Evolutionary conservation across 202 grass and related monocot genomes (phyloP).

Genomic region (Zizania palustris): DNA sequence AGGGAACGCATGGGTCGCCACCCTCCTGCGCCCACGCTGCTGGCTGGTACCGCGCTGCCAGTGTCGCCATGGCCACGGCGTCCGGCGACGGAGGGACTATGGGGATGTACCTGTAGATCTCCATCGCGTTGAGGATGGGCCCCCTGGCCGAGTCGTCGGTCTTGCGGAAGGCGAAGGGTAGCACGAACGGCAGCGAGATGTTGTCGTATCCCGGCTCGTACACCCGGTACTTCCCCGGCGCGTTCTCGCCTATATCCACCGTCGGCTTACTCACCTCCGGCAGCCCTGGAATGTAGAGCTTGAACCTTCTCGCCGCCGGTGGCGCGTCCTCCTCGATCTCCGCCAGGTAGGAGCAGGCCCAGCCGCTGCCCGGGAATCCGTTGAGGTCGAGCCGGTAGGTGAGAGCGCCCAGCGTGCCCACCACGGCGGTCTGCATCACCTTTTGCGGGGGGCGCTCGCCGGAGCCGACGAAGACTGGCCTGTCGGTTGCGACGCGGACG

Average conservation of each 20-base stretch:
- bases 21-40: conserved; percentile 70
- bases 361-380: conserved; percentile 70
- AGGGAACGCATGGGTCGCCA: conserved; percentile 79
- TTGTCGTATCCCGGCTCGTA: conserved; percentile 81
- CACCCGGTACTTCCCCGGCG: conserved; percentile 73
- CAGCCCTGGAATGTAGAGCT: conserved; percentile 67
- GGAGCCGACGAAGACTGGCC: conserved; percentile 52
- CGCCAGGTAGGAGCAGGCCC: conserved; percentile 85
- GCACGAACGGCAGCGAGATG: conserved; percentile 70
- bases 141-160: conserved; percentile 80
- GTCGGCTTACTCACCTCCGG: conserved; percentile 73
- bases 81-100: conserved; percentile 66
- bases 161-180: conserved; percentile 70
- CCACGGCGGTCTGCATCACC: conserved; percentile 89
- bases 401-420: conserved; percentile 68
- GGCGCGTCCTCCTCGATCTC: conserved; percentile 69
- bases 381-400: conserved; percentile 78
- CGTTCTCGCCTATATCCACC: conserved; percentile 77
- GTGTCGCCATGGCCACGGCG: conserved; percentile 50
- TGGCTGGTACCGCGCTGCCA: conserved; percentile 52
- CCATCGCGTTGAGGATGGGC: conserved; percentile 79
- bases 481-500: conserved; percentile 63
- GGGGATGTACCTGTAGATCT: conserved; percentile 77
- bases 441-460: conserved; percentile 70
- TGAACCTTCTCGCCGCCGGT: conserved; percentile 72